Base-by-base conservation (phyloP, 2,329 filamentous ascomycete species). In the Calonectria fujianensis region DNA sequence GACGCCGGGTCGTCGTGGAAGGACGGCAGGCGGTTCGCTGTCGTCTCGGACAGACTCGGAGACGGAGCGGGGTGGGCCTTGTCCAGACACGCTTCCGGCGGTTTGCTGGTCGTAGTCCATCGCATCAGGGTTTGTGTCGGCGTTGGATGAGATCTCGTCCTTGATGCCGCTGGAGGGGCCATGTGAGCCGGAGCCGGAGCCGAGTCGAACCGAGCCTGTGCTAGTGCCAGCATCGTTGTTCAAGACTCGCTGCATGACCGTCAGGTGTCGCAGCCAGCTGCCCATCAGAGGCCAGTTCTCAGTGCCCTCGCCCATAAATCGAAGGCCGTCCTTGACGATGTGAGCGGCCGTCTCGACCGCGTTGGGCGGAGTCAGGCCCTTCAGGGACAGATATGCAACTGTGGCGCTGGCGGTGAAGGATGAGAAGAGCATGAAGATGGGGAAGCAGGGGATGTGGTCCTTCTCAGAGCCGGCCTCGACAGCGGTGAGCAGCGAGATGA, bases 391-490 rank as follows among this genome's bases (percentile, higher is more conserved):
- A 82, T 91, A 92, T 16, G 91, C 91, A 1, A 92, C 89, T 0
- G 91, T 92, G 2, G 90, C 90, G 75, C 90, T 90, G 2, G 90
- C 90, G 0, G 90, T 92, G 75, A 92, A 92, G 66, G 90, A 89
- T 0, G 90, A 90, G 81, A 92, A 92, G 16, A 92, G 85, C 91
- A 92, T 92, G 75, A 91, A 91, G 70, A 92, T 90, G 48, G 91
- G 91, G 83, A 92, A 91, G 82, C 89, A 91, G n/a, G 90, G 85
- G n/a, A 89, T 86, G 31, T 87, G 85, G 69, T 92, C 90, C 84
- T 92, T 92, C 68, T 92, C 90, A 1, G 88, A 85, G 13, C 90
- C 90, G 14, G 86, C 83, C 82, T 92, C 90, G 3, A 92, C 87
- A 2, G 90, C 88, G 5, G 88, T 85, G 27, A 92, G 85, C 70